Evolutionary conservation across 2,329 filamentous ascomycete genomes (phyloP).

Genomic region (Bertia moriformis): DNA sequence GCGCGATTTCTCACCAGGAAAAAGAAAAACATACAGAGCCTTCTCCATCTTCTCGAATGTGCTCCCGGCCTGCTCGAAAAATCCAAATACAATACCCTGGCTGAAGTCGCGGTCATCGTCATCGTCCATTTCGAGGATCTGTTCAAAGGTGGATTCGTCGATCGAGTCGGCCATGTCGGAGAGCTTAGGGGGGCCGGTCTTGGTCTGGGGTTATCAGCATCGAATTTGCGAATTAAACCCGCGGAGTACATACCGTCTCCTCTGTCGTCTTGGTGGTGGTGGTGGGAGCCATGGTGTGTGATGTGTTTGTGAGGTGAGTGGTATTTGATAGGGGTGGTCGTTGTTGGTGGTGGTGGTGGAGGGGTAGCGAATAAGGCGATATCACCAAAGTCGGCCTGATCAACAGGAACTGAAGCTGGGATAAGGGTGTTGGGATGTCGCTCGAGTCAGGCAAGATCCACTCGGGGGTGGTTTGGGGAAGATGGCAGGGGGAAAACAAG

Average conservation of each 20-base stretch:
- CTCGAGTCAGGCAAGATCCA: no score
- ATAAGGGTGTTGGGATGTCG: no score
- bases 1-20: neutral
- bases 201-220: neutral
- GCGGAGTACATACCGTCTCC: neutral
- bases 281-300: neutral
- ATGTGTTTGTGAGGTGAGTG: neutral
- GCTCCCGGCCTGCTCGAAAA: conserved; percentile 49
- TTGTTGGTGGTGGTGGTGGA: no score
- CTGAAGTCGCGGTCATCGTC: conserved; percentile 51
- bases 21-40: conserved; percentile 32
- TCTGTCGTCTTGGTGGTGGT: neutral
- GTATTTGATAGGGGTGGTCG: no score
- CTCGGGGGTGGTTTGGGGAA: no score
- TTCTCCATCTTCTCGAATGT: conserved; percentile 51
- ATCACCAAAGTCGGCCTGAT: no score
- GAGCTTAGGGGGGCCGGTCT: neutral
- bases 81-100: conserved; percentile 51
- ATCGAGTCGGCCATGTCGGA: conserved; percentile 27
- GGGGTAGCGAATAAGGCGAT: no score
- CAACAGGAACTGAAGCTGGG: no score
- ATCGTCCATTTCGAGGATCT: conserved; percentile 61
- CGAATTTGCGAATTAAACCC: no score
- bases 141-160: conserved; percentile 47
- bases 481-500: no score